Base-by-base conservation (phyloP, 129 eudicot genomes). In the Flaveria bidentis region DNA sequence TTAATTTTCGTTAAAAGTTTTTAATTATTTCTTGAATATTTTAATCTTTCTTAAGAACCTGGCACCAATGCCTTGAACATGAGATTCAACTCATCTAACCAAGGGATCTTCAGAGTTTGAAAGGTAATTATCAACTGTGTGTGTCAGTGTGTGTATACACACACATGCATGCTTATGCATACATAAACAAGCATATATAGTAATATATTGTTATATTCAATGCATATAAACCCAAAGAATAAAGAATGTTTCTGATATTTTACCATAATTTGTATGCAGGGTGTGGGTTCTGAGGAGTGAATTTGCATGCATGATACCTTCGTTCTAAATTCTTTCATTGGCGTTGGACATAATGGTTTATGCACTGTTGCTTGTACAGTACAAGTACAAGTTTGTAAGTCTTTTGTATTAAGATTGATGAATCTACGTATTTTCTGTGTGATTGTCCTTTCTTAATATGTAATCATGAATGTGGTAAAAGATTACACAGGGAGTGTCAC, bases 31-130 rank as follows among this genome's bases (percentile, higher is more conserved):
- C 33, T 67, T 28, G 22, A 53, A 51, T 26, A 12, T 49, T 39
- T 23, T 23, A n/a, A 41, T 74, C 55, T 1, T 53, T 71, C 39
- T 53, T 71, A 53, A 82, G 85, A 25, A 52, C 71, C 72, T n/a
- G 79, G 71, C 50, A 13, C n/a, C 65, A 18, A 77, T 30, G 42
- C 26, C 4, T 23, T 61, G 36, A 79, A 62, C 23, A 73, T 82
- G 79, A 72, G 79, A 77, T 69, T 67, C 72, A 51, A 65, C 30
- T 20, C 78, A 25, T 53, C 79, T 2, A 45, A 64, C 49, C 18
- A 55, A 4, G 49, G 82, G 33, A 72, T 82, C 64, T 77, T 72
- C 58, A 77, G 85, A 72, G 56, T 77, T 65, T 82, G 65, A 82
- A 77, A 72, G 82, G 85, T 78, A 75, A 22, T 20, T 20, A 20